Percentiles rank a stretch among this genome's conserved stretches.
phyloP scores from a whole-genome alignment of 108 stramenopile species.

The Mayamaea pseudoterrestris region DNA sequence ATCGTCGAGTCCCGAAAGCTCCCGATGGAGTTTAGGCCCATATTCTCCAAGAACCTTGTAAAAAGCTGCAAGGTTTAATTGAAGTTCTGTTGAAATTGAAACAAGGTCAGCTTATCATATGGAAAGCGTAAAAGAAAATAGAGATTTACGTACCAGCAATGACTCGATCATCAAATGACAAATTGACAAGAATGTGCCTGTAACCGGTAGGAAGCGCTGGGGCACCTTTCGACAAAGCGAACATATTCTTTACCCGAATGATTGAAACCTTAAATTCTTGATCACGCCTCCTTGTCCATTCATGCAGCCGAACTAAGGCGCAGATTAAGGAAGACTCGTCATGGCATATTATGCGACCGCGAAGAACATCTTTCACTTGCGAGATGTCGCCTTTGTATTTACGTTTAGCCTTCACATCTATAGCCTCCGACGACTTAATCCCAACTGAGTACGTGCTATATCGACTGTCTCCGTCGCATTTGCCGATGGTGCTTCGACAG shows the following conservation, averaged over 20 bases:
- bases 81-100: slow-evolving; percentile 20
- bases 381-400: slow-evolving; percentile 33
- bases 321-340: slow-evolving; percentile 31
- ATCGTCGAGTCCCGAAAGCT: slow-evolving; percentile 3
- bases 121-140: neutral
- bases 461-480: neutral
- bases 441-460: slow-evolving; percentile 12
- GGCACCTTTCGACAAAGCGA: slow-evolving; percentile 5
- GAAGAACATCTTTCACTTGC: slow-evolving; percentile 31
- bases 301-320: slow-evolving; percentile 3
- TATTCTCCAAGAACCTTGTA: slow-evolving; percentile 19
- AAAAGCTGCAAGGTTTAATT: slow-evolving; percentile 30
- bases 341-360: slow-evolving; percentile 24
- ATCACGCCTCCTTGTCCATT: neutral
- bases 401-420: slow-evolving; percentile 19
- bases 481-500: neutral
- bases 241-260: slow-evolving; percentile 38
- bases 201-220: slow-evolving; percentile 37
- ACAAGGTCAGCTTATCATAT: neutral
- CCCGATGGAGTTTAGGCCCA: slow-evolving; percentile 25
- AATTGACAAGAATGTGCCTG: slow-evolving; percentile 30
- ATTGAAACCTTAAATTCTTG: slow-evolving; percentile 9
- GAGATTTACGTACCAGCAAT: slow-evolving; percentile 26
- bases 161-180: slow-evolving; percentile 18
- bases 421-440: slow-evolving; percentile 12